phyloP scores from a whole-genome alignment of 441 rosid species.

The Daphne laureola region DNA sequence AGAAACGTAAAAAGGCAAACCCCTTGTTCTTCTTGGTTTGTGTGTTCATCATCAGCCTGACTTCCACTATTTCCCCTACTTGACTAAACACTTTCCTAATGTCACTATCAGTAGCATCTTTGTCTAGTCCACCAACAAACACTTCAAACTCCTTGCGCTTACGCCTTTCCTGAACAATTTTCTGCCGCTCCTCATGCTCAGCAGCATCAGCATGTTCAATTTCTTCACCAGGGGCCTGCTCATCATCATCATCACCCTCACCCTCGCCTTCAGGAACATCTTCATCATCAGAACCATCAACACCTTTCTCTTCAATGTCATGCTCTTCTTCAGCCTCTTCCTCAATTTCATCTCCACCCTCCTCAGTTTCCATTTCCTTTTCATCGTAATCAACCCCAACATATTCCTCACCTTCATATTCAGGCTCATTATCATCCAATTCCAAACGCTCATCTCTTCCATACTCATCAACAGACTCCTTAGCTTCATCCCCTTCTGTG shows the following conservation, averaged over 20 bases:
- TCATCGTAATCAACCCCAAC: constrained; percentile 69
- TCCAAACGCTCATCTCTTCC: constrained; percentile 85
- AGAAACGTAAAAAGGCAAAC: constrained; percentile 94
- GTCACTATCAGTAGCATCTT: constrained; percentile 77
- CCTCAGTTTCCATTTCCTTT: constrained; percentile 56
- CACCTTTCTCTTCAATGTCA: constrained; percentile 60
- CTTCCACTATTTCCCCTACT: constrained; percentile 78
- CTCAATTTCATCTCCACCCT: constrained; percentile 45
- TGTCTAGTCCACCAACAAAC: constrained; percentile 92
- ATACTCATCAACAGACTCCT: constrained; percentile 69
- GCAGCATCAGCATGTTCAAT: constrained; percentile 52
- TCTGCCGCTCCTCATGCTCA: constrained; percentile 64
- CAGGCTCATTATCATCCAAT: constrained; percentile 87
- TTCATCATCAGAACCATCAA: constrained; percentile 62
- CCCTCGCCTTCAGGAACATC: constrained; percentile 51
- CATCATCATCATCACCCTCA: constrained; percentile 53
- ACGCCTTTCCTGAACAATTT: constrained; percentile 71
- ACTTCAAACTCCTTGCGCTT: constrained; percentile 96
- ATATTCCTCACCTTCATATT: constrained; percentile 76
- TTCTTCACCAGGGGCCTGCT: constrained; percentile 45
- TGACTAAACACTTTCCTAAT: constrained; percentile 69
- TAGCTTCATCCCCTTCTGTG: constrained; percentile 67
- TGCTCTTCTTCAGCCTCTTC: constrained; percentile 64
- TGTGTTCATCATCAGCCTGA: constrained; percentile 82
- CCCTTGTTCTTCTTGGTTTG: constrained; percentile 94